A percentile compares a stretch with the other conserved stretches of the same genome.
These are phyloP conservation scores for Schoenoplectus triqueter DNA, from an alignment of 202 grass and related monocot species.

Conservation along the genomic window DNA sequence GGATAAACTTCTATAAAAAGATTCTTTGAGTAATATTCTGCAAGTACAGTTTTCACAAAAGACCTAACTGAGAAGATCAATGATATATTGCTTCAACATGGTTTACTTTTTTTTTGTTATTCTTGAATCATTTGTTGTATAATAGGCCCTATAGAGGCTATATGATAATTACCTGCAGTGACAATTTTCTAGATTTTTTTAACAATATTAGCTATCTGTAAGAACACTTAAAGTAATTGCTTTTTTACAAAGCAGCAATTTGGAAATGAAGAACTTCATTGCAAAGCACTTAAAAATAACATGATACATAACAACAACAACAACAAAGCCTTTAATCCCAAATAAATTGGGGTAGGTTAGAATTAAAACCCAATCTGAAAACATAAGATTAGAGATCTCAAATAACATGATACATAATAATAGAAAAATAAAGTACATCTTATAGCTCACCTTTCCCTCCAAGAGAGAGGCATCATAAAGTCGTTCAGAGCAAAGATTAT, in stretches of 20 bases:
- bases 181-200: background rate
- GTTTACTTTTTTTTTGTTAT: background rate
- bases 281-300: conserved; percentile 1
- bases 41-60: background rate
- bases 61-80: conserved; percentile 1
- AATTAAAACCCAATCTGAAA: no score
- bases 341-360: no score
- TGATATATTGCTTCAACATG: background rate
- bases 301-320: background rate
- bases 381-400: no score
- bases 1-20: background rate
- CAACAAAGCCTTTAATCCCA: no score
- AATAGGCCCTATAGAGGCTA: background rate
- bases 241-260: background rate
- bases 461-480: conserved; percentile 98
- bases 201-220: background rate
- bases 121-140: background rate
- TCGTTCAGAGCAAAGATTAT: conserved; percentile 98
- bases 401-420: conserved; percentile 10
- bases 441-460: conserved; percentile 84
- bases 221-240: background rate
- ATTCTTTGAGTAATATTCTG: conserved; percentile 12
- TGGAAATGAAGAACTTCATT: background rate
- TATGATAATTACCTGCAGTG: background rate
- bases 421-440: background rate